Base-by-base conservation (phyloP, 257 asterid species). In the Penstemon eatonii region DNA sequence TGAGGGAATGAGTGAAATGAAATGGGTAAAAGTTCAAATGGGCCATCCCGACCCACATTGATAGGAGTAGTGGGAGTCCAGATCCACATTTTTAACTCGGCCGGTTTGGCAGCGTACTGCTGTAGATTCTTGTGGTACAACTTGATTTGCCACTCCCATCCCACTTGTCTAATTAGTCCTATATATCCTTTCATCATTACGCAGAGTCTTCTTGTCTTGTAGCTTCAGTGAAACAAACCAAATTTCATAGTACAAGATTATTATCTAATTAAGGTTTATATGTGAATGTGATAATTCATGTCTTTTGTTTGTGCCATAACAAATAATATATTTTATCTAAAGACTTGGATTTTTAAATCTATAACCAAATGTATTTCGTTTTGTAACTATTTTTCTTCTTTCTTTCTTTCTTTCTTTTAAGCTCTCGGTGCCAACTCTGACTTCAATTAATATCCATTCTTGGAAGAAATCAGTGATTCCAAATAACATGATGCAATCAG, bases 11-110 rank as follows among this genome's bases (percentile, higher is more conserved):
- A 38, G 15, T 12, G 5, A 54, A 70, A 71, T 54, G 70, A 54
- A 70, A 71, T 54, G 70, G 52, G 44, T 71, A 37, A 18, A 54
- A 38, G 56, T 40, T 3, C 5, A 65, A 10, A 66, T 15, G 72
- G 72, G 65, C 67, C 72, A 47, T 15, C 57, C 41, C 18, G 18
- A 15, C 18, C 18, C 5, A 19, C 19, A 63, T 4, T 68, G 70
- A 36, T 70, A 69, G 58, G 25, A 56, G 45, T 25, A 7, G 61
- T 64, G 41, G 76, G 72, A 12, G 19, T 50, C 19, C 55, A 15
- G 19, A 5, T n/a, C 18, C 54, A 15, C 38, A 37, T 57, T 65
- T 47, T 65, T 25, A 25, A 25, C 33, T 25, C 33, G 33, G 33
- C 33, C 33, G 33, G 33, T 1, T 25, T 25, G 33, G 33, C 33